Conservation (phyloP, 805 yeast genomes). For the Ogataea glucozyma region DNA sequence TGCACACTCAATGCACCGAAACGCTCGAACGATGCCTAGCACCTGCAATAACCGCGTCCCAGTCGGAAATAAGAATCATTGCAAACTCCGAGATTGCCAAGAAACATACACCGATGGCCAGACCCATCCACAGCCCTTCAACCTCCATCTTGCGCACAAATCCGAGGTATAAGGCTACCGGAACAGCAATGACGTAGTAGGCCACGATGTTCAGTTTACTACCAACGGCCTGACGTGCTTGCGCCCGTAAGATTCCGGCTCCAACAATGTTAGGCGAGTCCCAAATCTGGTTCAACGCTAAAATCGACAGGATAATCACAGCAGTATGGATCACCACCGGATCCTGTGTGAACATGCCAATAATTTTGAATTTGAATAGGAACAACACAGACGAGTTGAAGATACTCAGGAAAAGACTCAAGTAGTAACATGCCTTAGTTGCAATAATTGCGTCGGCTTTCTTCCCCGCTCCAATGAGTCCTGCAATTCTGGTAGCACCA, state of each 20-base stretch:
- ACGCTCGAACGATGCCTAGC: not conserved
- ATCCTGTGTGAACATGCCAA: constrained; percentile 24
- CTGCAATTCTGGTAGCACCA: constrained; percentile 71
- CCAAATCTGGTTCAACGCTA: constrained; percentile 39
- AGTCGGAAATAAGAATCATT: constrained; percentile 2
- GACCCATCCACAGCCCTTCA: constrained; percentile 28
- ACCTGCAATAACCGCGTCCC: constrained; percentile 18
- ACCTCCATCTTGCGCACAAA: constrained; percentile 42
- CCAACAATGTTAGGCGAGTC: constrained; percentile 45
- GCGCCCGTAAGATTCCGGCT: constrained; percentile 50
- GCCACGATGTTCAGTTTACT: constrained; percentile 48
- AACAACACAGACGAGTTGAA: constrained; percentile 16
- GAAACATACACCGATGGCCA: constrained; percentile 5
- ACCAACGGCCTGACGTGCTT: constrained; percentile 51
- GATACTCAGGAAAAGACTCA: constrained; percentile 14
- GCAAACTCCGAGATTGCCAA: constrained; percentile 1
- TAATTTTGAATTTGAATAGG: constrained; percentile 15
- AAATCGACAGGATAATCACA: constrained; percentile 15
- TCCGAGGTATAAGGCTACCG: constrained; percentile 58
- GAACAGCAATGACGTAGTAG: constrained; percentile 66
- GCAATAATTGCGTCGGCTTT: constrained; percentile 16
- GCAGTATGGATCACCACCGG: constrained; percentile 17
- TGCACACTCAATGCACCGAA: not conserved
- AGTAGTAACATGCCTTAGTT: constrained; percentile 13
- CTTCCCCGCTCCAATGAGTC: constrained; percentile 56